phyloP scores from a whole-genome alignment of 805 yeast species.

The Pichia heedii region DNA sequence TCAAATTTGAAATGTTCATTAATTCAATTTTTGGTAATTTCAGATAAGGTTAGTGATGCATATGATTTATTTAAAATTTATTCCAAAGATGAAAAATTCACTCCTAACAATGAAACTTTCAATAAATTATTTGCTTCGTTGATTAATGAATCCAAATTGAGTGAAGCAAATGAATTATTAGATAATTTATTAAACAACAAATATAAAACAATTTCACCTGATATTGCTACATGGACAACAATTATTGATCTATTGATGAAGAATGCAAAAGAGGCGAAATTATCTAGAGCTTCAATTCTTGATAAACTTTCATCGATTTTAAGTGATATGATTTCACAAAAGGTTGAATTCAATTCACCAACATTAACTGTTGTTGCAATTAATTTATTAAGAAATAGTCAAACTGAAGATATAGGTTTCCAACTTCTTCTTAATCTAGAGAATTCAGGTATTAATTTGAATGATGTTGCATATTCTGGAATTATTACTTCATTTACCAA shows the following conservation, averaged over 20 bases:
- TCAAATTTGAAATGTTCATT: slow-evolving; percentile 35
- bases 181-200: slow-evolving; percentile 30
- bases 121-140: slow-evolving; percentile 42
- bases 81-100: slow-evolving; percentile 21
- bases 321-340: slow-evolving; percentile 30
- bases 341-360: slow-evolving; percentile 32
- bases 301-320: slow-evolving; percentile 22
- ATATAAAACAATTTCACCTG: slow-evolving; percentile 37
- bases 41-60: slow-evolving; percentile 36
- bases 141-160: slow-evolving; percentile 30
- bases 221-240: slow-evolving; percentile 54
- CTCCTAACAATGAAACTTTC: slow-evolving; percentile 41
- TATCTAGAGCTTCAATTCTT: slow-evolving; percentile 28
- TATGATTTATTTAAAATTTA: slow-evolving; percentile 20
- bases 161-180: slow-evolving; percentile 41
- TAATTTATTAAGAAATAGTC: slow-evolving; percentile 40
- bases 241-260: slow-evolving; percentile 48
- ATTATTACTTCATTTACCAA: slow-evolving; percentile 40
- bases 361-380: slow-evolving; percentile 46
- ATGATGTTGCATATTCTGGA: slow-evolving; percentile 34
- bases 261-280: slow-evolving; percentile 33
- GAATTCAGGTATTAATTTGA: slow-evolving; percentile 23
- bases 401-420: slow-evolving; percentile 44
- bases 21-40: slow-evolving; percentile 35
- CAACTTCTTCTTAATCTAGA: slow-evolving; percentile 36